Evolutionary conservation across 2,329 filamentous ascomycete species (phyloP), one percentile per base, ranked within the genome.

Genomic region (Sarocladiaceae sp.): DNA sequence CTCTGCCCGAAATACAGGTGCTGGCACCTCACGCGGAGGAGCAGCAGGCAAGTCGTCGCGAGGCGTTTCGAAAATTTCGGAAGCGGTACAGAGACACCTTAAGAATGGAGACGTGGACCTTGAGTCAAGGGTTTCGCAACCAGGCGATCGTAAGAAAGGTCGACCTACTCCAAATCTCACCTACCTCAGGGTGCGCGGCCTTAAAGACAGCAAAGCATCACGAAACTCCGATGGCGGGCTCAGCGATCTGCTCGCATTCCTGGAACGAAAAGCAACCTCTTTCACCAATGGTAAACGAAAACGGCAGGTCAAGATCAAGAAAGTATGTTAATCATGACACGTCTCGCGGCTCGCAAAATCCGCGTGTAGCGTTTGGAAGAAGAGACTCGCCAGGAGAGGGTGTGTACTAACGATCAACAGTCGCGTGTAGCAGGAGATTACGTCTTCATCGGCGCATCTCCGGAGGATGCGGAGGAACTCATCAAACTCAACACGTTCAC

Each of bases 361-460:
- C n/a, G n/a, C n/a, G n/a, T n/a, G n/a, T n/a, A n/a, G n/a, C n/a
- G n/a, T n/a, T n/a, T n/a, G n/a, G n/a, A n/a, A n/a, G n/a, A n/a
- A n/a, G n/a, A n/a, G n/a, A n/a, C n/a, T n/a, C n/a, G n/a, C n/a
- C n/a, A n/a, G n/a, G n/a, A n/a, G n/a, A n/a, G n/a, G n/a, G n/a
- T n/a, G n/a, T n/a, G 74, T 78, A 73, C 81, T 86, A 85, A 87
- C 77, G 63, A 76, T 68, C 63, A 70, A 63, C 76, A 87, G 83
- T 84, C 82, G 69, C 76, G 78, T 55, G 67, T 74, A 58, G 78
- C 79, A 63, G 83, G 82, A 62, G 82, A 87, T 61, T 74, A 74
- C 54, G 74, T 89, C 51, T 77, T 84, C 59, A 73, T 88, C 55
- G 80, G 76, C 51, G 75, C 83, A 54, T 79, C 68, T 51, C 74